Conservation (phyloP, 1,284 basidiomycete species). For the Pholiota adiposa region DNA sequence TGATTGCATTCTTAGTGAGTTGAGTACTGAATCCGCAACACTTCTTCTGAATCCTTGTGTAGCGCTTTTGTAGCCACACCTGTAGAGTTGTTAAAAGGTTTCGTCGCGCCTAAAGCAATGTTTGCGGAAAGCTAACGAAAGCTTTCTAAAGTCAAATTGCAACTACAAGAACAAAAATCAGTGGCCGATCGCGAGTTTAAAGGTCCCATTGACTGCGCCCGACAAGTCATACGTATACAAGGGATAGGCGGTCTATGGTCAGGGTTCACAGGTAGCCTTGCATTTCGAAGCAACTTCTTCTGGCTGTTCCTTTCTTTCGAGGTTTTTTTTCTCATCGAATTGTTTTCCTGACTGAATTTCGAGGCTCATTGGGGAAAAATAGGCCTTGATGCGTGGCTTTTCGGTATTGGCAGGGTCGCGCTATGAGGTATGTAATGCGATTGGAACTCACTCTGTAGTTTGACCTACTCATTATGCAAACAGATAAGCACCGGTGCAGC, state of each 20-base stretch:
- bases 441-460: background rate
- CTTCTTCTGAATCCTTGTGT: too few species aligned
- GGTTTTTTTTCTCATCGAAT: conserved; percentile 37
- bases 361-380: conserved; percentile 13
- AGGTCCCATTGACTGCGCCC: conserved; percentile 64
- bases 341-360: conserved; percentile 9
- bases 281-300: conserved; percentile 67
- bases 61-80: conserved; percentile 74
- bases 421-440: conserved; percentile 47
- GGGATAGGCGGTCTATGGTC: conserved; percentile 66
- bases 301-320: conserved; percentile 74
- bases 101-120: background rate
- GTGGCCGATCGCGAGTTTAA: conserved; percentile 62
- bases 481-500: conserved; percentile 66
- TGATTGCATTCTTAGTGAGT: background rate
- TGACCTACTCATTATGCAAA: conserved; percentile 1
- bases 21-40: background rate
- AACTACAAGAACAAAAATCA: conserved; percentile 69
- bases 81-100: conserved; percentile 74
- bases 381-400: conserved; percentile 66
- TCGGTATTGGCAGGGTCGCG: conserved; percentile 52
- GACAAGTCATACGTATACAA: conserved; percentile 57
- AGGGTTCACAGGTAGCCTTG: conserved; percentile 65
- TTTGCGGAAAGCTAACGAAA: conserved; percentile 4
- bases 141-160: conserved; percentile 67